phyloP scores from a whole-genome alignment of 441 rosid species.

The Iberis amara region DNA sequence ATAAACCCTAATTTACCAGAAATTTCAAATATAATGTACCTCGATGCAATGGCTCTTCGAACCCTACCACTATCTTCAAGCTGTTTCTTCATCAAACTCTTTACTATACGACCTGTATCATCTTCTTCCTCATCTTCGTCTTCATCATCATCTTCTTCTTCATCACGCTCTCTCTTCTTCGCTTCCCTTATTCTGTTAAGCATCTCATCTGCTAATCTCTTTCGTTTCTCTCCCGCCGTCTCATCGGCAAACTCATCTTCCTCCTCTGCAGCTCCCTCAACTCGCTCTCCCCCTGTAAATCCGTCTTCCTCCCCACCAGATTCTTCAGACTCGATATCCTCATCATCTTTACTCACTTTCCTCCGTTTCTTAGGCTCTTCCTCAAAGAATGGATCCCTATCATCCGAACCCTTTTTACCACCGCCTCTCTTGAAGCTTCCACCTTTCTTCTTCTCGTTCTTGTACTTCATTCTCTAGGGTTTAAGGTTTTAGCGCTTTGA shows the following conservation, averaged over 20 bases:
- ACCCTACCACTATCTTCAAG: conserved; percentile 79
- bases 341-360: conserved; percentile 36
- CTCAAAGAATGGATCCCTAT: conserved; percentile 54
- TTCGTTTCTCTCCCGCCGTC: conserved; percentile 69
- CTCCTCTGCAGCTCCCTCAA: conserved; percentile 30
- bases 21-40: conserved; percentile 35
- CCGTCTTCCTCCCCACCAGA: conserved; percentile 47
- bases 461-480: conserved; percentile 30
- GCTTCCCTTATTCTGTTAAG: conserved; percentile 45
- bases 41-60: conserved; percentile 62
- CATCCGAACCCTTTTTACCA: conserved; percentile 26
- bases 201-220: conserved; percentile 51
- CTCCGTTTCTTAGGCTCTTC: conserved; percentile 53
- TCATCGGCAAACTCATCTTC: conserved; percentile 45
- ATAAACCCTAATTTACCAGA: not conserved
- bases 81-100: conserved; percentile 74
- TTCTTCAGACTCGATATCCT: conserved; percentile 47
- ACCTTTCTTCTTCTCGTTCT: conserved; percentile 33
- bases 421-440: conserved; percentile 29
- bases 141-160: conserved; percentile 39
- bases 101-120: conserved; percentile 47
- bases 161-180: conserved; percentile 36
- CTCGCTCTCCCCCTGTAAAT: conserved; percentile 25
- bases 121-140: conserved; percentile 40
- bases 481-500: too few relatives aligned